Base-by-base conservation (phyloP, 2,329 filamentous ascomycete species). In the Aciculosporium take region DNA sequence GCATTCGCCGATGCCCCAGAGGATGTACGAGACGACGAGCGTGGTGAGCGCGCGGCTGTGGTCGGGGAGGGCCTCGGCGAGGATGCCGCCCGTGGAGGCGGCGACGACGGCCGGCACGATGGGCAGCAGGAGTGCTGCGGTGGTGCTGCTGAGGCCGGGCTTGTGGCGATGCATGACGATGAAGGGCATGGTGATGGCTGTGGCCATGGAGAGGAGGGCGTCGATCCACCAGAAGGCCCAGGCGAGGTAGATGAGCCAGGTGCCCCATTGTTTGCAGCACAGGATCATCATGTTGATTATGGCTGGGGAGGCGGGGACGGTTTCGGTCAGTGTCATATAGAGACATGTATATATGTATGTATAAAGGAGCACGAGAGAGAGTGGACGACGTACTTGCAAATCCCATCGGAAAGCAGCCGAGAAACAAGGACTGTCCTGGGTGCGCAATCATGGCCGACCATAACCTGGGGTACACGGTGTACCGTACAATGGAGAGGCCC, bases 401-500 rank as follows among this genome's bases (percentile, higher is more conserved):
- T 0, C 69, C 78, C 75, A 84, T 83, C 0, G 79, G 79, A 25
- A 81, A 69, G 0, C 76, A 79, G 0, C 74, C 80, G 3, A 85
- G 59, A 48, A 84, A 85, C 40, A 85, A 64, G 1, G 74, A 78
- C 51, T 85, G 76, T 1, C 69, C 70, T 0, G 76, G 78, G 53
- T 85, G 76, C 2, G 64, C 60, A 28, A 84, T 69, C 79, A 85
- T 81, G 13, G 70, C 72, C 0, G 44, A 52, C 70, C 78, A 84
- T 24, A 83, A 76, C 44, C 72, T 67, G 0, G 79, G 80, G 50
- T 81, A 84, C 1, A 83, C 51, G 0, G 62, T 61, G 50, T 84
- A 85, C 4, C 81, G 69, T 3, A 79, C 53, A 2, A 74, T 42
- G 1, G 72, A 77, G 35, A 79, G 66, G 5, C 60, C 44, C 17